phyloP scores from a whole-genome alignment of 257 asterid species.

The Solanum piurae region DNA sequence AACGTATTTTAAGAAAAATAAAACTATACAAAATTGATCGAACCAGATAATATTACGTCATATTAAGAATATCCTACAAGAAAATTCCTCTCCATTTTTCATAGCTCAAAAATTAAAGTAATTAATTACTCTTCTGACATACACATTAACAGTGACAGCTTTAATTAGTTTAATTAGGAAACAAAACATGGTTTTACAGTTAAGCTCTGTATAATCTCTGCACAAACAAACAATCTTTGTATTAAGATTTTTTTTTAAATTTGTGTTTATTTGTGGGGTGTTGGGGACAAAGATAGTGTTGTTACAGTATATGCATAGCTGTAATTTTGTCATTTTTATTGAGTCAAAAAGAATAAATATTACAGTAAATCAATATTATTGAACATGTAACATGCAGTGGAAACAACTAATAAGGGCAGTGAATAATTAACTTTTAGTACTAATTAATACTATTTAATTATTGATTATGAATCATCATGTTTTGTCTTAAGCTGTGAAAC shows the following conservation, averaged over 20 bases:
- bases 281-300: background rate
- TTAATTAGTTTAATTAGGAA: constrained; percentile 2
- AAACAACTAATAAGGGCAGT: background rate
- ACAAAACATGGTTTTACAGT: constrained; percentile 37
- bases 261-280: constrained; percentile 1
- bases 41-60: background rate
- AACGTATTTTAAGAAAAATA: too few species aligned
- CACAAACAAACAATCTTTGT: background rate
- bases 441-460: background rate
- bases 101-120: background rate
- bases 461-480: constrained; percentile 1
- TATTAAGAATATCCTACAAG: background rate
- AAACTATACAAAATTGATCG: background rate
- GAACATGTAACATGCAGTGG: constrained; percentile 3
- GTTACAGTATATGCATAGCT: constrained; percentile 10
- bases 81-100: background rate
- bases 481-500: constrained; percentile 22
- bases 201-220: background rate
- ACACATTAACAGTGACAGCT: background rate
- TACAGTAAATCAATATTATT: constrained; percentile 13
- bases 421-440: background rate
- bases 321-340: background rate
- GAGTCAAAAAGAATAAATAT: background rate
- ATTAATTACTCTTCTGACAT: background rate
- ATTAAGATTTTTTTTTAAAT: background rate